These are phyloP conservation scores for Eucalyptus regnans DNA, from an alignment of 345 rosid species.

Conservation along the genomic window DNA sequence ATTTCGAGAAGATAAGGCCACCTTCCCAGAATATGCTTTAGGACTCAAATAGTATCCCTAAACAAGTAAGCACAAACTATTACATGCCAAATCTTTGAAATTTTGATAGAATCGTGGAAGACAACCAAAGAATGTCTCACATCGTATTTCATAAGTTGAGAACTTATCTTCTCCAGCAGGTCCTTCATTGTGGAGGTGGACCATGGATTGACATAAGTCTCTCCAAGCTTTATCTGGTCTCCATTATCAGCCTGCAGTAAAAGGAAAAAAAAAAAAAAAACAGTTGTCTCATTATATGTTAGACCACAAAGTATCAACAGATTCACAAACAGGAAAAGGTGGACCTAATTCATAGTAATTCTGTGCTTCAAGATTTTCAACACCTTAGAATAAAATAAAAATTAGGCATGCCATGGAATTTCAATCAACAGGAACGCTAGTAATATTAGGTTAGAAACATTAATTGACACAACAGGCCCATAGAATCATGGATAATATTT, in stretches of 20 bases:
- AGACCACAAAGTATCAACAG: not conserved
- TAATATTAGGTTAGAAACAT: not conserved
- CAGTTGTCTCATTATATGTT: not conserved
- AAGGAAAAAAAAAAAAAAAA: not conserved
- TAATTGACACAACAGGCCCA: not conserved
- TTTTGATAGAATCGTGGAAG: not conserved
- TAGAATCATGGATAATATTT: not conserved
- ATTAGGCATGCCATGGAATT: not conserved
- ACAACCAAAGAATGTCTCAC: constrained; percentile 17
- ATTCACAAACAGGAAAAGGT: not conserved
- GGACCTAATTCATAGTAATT: not conserved
- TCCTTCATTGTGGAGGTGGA: constrained; percentile 30
- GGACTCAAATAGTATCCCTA: constrained; percentile 65
- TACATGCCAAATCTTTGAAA: not conserved
- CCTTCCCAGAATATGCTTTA: constrained; percentile 63
- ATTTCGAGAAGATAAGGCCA: constrained; percentile 42
- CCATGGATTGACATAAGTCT: constrained; percentile 60
- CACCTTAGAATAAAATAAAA: not conserved
- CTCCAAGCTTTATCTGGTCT: not conserved
- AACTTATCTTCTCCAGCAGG: constrained; percentile 37
- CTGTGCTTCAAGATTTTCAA: not conserved
- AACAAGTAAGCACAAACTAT: not conserved
- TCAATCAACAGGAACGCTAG: not conserved
- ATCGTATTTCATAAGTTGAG: constrained; percentile 40
- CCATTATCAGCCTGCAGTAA: constrained; percentile 30